These are phyloP conservation scores for Ceratobasidium sp. DNA, from an alignment of 1,284 basidiomycete species.

Conservation along the genomic window DNA sequence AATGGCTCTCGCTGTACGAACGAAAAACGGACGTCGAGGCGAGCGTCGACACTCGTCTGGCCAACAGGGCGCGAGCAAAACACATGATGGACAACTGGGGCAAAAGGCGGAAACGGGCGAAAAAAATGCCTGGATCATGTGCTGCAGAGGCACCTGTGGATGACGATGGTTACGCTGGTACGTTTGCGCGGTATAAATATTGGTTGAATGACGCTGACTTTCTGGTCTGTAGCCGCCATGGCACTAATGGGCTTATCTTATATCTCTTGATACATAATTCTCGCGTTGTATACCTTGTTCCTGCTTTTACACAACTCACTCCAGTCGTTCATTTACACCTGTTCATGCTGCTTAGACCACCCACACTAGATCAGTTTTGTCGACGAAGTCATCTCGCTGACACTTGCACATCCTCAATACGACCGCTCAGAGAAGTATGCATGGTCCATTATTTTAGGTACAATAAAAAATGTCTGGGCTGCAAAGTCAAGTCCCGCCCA, in stretches of 20 bases:
- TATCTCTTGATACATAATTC: constrained; percentile 30
- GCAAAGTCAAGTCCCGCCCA: constrained; percentile 82
- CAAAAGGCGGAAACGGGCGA: constrained; percentile 43
- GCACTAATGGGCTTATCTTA: constrained; percentile 46
- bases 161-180: constrained; percentile 45
- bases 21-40: constrained; percentile 44
- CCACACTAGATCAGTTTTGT: constrained; percentile 12
- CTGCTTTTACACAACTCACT: background rate
- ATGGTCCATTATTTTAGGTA: constrained; percentile 60
- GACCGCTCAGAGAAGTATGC: constrained; percentile 53
- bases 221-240: constrained; percentile 31
- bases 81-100: constrained; percentile 46
- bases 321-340: constrained; percentile 22
- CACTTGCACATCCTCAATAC: constrained; percentile 50
- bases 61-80: constrained; percentile 44
- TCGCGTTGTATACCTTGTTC: constrained; percentile 31
- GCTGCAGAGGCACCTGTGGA: constrained; percentile 39
- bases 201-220: background rate
- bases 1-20: constrained; percentile 43
- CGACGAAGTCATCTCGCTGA: background rate
- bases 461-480: constrained; percentile 61
- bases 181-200: background rate
- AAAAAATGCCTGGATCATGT: constrained; percentile 41
- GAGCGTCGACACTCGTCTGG: constrained; percentile 39
- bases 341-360: background rate